Conservation (phyloP, 2,329 filamentous ascomycete genomes). For the Cladosporium velox region DNA sequence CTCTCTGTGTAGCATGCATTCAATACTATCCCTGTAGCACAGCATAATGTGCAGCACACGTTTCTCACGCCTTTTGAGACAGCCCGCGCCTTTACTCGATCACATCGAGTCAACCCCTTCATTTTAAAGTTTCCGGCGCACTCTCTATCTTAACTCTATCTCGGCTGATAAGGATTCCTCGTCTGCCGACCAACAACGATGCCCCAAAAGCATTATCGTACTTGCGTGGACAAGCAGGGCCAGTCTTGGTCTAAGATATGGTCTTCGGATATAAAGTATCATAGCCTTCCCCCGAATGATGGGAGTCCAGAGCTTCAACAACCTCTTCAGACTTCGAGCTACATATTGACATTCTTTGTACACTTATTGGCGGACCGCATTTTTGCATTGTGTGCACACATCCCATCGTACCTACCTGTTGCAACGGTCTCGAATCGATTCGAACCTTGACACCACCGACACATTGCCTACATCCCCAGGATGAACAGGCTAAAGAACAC, state of each 20-base stretch:
- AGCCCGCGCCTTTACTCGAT: slow-evolving; percentile 26
- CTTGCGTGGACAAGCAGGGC: neutral
- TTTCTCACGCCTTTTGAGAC: slow-evolving; percentile 9
- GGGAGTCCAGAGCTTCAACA: neutral
- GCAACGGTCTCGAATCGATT: neutral
- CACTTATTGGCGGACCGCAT: neutral
- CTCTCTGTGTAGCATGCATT: neutral
- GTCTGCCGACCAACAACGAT: slow-evolving; percentile 7
- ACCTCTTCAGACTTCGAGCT: neutral
- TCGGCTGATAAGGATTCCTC: slow-evolving; percentile 23
- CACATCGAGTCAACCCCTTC: slow-evolving; percentile 27
- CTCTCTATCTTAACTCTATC: slow-evolving; percentile 20
- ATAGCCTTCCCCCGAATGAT: neutral
- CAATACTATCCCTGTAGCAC: neutral
- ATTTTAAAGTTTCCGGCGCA: slow-evolving; percentile 5
- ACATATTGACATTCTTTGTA: neutral
- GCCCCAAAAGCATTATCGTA: slow-evolving; percentile 10
- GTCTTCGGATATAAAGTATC: neutral
- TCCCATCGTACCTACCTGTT: neutral
- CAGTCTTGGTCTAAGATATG: neutral
- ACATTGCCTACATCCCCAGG: slow-evolving; percentile 5
- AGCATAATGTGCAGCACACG: rapidly evolving
- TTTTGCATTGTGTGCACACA: neutral
- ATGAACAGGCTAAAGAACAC: slow-evolving; percentile 47
- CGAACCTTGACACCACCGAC: neutral